Base-by-base conservation (phyloP, 1,284 basidiomycete genomes). In the Cryptococcus sp. region DNA sequence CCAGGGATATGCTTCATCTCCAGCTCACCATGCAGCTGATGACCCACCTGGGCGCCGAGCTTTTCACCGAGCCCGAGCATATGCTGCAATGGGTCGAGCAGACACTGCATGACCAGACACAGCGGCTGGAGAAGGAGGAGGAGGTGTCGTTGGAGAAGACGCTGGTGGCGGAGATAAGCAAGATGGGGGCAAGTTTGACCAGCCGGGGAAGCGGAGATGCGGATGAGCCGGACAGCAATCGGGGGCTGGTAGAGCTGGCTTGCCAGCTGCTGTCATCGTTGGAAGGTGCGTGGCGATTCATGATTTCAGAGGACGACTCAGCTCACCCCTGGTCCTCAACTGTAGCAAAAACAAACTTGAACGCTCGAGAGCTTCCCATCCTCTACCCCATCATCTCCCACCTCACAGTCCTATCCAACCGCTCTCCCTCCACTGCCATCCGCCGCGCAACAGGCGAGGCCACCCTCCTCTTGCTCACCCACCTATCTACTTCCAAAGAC, bases 1-100 rank as follows among this genome's bases (percentile, higher is more conserved):
- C 24, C 21, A 70, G 82, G 54, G 78, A 80, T 0, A 69, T 94
- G 24, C 79, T 88, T 3, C 85, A 85, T 63, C 80, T 93, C 20
- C 88, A 91, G 67, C 78, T 93, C 36, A 84, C 89, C 23, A 79
- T 91, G 61, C 84, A 87, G 65, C 87, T 93, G 79, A 88, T 92
- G 66, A 80, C 82, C 2, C 81, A 83, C 45, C 74, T 89, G 3
- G 82, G 85, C 0, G 80, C 82, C 2, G 84, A 82, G 56, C 82
- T 91, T n/a, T 79, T 92, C 46, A 82, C 80, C 50, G 83, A 85
- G 51, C 85, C 88, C 0, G 81, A 82, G 13, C 85, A 91, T 57
- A 82, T 92, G 9, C 75, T 94, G 13, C 80, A 81, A 1, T 95
- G 94, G 68, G 81, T 95, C 39, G 87, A 87, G 58, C 85, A 89